Percentiles rank a stretch among this genome's conserved stretches.
phyloP scores from a whole-genome alignment of 176 grass and related monocot genomes.

The Carex littledalei region DNA sequence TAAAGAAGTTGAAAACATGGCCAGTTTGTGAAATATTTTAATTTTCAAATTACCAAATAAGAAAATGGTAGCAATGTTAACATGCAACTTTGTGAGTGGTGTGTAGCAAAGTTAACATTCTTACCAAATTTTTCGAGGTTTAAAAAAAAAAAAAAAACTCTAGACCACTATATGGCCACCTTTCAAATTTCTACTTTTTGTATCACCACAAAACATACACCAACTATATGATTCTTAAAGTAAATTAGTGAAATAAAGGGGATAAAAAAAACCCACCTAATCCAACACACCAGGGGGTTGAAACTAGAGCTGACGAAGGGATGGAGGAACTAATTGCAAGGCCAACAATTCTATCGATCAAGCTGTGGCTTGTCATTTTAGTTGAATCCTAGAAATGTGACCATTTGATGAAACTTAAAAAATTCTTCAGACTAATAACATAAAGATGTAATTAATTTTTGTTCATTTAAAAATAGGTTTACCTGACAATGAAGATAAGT shows the following conservation, averaged over 20 bases:
- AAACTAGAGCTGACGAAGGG: constrained; percentile 30
- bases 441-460: neutral
- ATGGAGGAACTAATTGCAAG: constrained; percentile 33
- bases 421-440: neutral
- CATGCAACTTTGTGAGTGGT: too few species aligned
- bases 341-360: constrained; percentile 48
- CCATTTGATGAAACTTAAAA: neutral
- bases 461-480: neutral
- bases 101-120: too few species aligned
- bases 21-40: neutral
- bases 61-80: too few species aligned
- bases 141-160: neutral
- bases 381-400: constrained; percentile 15
- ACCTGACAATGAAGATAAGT: constrained; percentile 52
- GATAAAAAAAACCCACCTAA: constrained; percentile 28
- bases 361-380: constrained; percentile 22
- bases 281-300: constrained; percentile 50
- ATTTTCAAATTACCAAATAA: too few species aligned
- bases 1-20: neutral
- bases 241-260: neutral
- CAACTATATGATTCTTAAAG: neutral
- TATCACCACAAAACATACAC: neutral
- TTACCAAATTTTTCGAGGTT: neutral
- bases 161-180: neutral
- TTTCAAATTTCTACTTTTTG: neutral